Evolutionary conservation across 2,329 filamentous ascomycete genomes (phyloP), one percentile per base, ranked within the genome.

Genomic region (Ophiocordyceps sinensis): DNA sequence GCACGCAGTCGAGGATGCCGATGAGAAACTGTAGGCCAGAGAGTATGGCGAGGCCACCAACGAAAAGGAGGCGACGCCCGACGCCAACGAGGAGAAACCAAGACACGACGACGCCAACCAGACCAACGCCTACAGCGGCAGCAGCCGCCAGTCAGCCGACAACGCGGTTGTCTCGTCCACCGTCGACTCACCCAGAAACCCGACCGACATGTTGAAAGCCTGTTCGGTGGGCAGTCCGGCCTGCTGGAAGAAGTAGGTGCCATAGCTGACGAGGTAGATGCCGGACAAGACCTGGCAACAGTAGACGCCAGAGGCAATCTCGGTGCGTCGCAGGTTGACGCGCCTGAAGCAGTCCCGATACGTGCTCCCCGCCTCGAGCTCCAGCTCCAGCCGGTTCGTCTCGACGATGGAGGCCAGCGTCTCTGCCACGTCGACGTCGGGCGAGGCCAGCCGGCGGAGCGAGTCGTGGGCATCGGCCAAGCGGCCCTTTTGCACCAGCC

Each of bases 391-490:
- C 42, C 64, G 56, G 43, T 64, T 58, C 2, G 65, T 68, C 37
- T 66, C 58, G 5, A 83, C 74, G 75, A 93, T 93, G 80, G 89
- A 87, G 40, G 61, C 53, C 46, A 68, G 58, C 30, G 61, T 55
- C 23, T 59, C 57, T 1, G 61, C 49, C 31, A 8, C 46, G 43
- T 56, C 52, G 36, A 43, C 76, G 45, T 77, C 74, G 43, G 63
- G 62, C 37, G 73, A 66, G 0, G 57, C 53, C 0, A 63, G 52
- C 1, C 57, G 45, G 14, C 45, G 14, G 6, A 61, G 41, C 1
- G 56, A 53, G 3, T 21, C 42, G 37, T 53, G 49, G 0, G 59
- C 56, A 1, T 56, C 49, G 1, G 56, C 47, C 0, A 55, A 43
- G 2, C 54, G 52, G 8, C 48, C 51, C 13, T 51, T 43, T 3